These are phyloP conservation scores for Diaporthe eres DNA, from an alignment of 2,329 filamentous ascomycete genomes.

Conservation along the genomic window DNA sequence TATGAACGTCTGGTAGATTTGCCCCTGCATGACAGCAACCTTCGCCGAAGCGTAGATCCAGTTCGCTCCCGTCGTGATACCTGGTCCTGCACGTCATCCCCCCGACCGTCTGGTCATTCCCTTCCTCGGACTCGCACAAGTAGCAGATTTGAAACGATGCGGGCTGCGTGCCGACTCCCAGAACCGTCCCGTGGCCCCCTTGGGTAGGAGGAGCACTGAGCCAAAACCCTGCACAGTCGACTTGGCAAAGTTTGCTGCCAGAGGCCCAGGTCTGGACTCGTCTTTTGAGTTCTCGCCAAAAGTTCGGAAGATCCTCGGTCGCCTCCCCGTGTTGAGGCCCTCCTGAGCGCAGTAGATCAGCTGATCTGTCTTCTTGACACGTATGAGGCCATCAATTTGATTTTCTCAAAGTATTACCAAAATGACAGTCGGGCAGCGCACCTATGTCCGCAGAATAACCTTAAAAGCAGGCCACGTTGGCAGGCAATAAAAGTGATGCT, in stretches of 20 bases:
- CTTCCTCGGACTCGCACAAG: neutral
- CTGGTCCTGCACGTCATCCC: neutral
- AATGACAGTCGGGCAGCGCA: too few species aligned
- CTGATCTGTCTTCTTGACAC: neutral
- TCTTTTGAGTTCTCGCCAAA: neutral
- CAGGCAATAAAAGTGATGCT: neutral
- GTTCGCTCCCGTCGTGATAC: neutral
- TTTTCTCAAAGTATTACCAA: neutral
- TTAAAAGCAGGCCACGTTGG: neutral
- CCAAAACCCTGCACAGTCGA: neutral
- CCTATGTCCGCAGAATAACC: neutral
- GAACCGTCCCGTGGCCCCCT: neutral
- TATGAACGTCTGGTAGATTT: neutral
- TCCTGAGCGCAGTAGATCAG: neutral
- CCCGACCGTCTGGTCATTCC: neutral
- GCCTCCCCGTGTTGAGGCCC: neutral
- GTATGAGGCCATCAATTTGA: too few species aligned
- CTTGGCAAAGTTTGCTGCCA: constrained; percentile 12
- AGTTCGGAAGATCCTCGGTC: neutral
- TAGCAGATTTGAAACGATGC: neutral
- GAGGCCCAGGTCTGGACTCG: neutral
- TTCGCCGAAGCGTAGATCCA: neutral
- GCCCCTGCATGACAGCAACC: constrained; percentile 10
- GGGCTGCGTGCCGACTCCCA: neutral
- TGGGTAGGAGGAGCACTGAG: neutral